These are phyloP conservation scores for Penicillium sp. DNA, from an alignment of 2,329 filamentous ascomycete species.

Conservation along the genomic window DNA sequence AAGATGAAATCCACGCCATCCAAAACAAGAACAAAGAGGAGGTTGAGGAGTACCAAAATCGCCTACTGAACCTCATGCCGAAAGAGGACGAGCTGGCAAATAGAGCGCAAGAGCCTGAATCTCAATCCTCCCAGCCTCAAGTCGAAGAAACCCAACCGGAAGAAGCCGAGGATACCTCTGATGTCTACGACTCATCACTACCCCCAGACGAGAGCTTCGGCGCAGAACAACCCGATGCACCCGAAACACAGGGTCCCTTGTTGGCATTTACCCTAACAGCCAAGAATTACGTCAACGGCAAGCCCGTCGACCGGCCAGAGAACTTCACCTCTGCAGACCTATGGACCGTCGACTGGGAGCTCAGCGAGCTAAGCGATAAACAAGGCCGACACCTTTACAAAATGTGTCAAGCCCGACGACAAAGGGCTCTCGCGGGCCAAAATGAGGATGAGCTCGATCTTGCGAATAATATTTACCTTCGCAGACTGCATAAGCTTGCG, in stretches of 20 bases:
- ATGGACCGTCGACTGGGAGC: constrained; percentile 80
- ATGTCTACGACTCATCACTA: constrained; percentile 5
- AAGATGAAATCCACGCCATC: constrained; percentile 72
- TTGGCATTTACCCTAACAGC: constrained; percentile 74
- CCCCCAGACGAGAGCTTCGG: constrained; percentile 7
- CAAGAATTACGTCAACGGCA: constrained; percentile 72
- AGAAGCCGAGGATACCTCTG: not conserved
- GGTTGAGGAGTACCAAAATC: constrained; percentile 69
- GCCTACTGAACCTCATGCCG: constrained; percentile 42
- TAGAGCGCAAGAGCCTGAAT: not conserved
- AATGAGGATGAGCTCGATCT: constrained; percentile 49
- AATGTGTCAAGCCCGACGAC: constrained; percentile 61
- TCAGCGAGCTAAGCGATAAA: constrained; percentile 63
- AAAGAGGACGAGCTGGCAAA: constrained; percentile 17
- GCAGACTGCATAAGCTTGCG: constrained; percentile 48
- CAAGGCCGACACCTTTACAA: constrained; percentile 60
- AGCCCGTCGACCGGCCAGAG: constrained; percentile 64
- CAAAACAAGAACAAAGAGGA: constrained; percentile 69
- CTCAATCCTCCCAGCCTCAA: not conserved
- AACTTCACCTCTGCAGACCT: constrained; percentile 50
- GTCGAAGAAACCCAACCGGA: not conserved
- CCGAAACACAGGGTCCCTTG: constrained; percentile 40
- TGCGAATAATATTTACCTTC: constrained; percentile 51
- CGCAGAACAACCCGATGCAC: constrained; percentile 3
- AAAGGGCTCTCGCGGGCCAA: constrained; percentile 44